Evolutionary conservation across 208 protist species (phyloP), one percentile per base, ranked within the genome.

Genomic region (Trypanosoma mega): DNA sequence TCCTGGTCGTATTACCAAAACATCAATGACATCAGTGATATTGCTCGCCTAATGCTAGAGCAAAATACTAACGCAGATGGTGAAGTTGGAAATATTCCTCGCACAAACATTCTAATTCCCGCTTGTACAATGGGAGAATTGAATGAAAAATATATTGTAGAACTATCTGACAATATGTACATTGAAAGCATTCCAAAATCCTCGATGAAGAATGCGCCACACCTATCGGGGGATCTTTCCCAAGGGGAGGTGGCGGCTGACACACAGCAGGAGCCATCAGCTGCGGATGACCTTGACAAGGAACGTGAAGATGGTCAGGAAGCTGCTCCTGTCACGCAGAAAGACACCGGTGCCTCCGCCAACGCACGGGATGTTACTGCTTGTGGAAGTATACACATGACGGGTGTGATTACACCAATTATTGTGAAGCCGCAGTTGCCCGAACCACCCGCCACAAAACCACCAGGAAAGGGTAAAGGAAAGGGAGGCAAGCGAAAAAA

Each of bases 341-440:
- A 36, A 6, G 16, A 43, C 1, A 37, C 74, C n/a, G 85, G 85
- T 11, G 64, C 85, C 3, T 63, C 59, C 26, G 70, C 69, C 41
- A 56, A 63, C 2, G 66, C 77, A n/a, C 46, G 72, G 18, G 72
- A 92, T 41, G 85, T 80, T 7, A 58, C 74, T 53, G 23, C 89
- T 20, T 26, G 46, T 9, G 81, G 85, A 31, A 50, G 37, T 14
- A 57, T 87, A 33, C 74, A 72, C 21, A 72, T 93, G 30, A 66
- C 78, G 12, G 86, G 86, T 16, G 65, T 84, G 24, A 39, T 79
- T 12, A 81, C 86, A 6, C 82, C 73, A 23, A 79, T 93, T 34
- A 78, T 93, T 9, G 76, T 93, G 56, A 70, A 85, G 23, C 86
- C 86, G 14, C 53, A 75, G 36, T 51, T 90, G 46, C 83, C 80